Percentiles rank a stretch among this genome's conserved stretches.
Evolutionary conservation across 345 rosid genomes (phyloP).

Genomic region (Noccaea caerulescens): DNA sequence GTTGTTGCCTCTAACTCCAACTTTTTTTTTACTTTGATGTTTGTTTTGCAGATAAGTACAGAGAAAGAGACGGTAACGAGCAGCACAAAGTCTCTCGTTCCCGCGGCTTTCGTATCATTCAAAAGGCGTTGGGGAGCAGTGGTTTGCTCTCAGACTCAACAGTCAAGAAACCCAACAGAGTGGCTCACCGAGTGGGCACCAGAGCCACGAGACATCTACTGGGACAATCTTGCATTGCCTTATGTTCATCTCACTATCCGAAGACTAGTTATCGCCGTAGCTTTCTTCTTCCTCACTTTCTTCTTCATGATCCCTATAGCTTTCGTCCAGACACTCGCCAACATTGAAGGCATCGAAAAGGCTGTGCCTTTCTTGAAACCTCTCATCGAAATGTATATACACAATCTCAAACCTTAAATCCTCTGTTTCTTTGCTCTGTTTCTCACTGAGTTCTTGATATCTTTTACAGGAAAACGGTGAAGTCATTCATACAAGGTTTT

Average conservation of each 20-base stretch:
- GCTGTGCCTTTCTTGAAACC: constrained; percentile 77
- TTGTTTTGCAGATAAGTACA: constrained; percentile 55
- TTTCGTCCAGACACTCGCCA: constrained; percentile 88
- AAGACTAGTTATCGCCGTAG: constrained; percentile 65
- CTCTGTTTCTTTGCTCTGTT: not conserved
- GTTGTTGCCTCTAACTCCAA: not conserved
- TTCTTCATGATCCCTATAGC: constrained; percentile 98
- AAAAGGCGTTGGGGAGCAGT: constrained; percentile 93
- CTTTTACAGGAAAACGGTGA: constrained; percentile 61
- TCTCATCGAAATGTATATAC: constrained; percentile 65
- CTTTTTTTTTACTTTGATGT: constrained; percentile 1
- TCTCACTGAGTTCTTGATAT: constrained; percentile 7
- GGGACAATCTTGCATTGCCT: constrained; percentile 89
- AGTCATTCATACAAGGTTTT: constrained; percentile 91
- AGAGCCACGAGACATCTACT: constrained; percentile 84
- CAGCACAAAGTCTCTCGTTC: constrained; percentile 60
- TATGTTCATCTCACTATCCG: constrained; percentile 79
- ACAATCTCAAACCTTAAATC: not conserved
- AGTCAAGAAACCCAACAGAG: constrained; percentile 75
- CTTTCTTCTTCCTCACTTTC: constrained; percentile 90
- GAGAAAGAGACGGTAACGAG: constrained; percentile 64
- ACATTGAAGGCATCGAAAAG: constrained; percentile 90
- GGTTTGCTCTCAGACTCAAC: constrained; percentile 95
- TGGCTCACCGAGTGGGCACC: constrained; percentile 99
- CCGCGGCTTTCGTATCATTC: constrained; percentile 88